Evolutionary conservation across 345 rosid genomes (phyloP).

Genomic region (Gossypium mustelinum): DNA sequence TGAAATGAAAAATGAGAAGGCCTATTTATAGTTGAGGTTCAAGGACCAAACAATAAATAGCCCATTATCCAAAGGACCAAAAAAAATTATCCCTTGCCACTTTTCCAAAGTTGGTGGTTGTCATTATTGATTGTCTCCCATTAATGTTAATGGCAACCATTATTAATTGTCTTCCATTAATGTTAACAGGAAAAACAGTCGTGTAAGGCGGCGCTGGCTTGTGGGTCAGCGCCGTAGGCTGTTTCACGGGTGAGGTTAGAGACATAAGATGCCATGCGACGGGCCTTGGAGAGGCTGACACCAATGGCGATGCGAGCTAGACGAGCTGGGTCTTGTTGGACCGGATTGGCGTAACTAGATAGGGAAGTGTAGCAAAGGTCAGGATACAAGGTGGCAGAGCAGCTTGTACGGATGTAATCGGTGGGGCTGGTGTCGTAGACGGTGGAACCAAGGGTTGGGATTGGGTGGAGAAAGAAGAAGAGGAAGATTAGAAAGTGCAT

Average conservation of each 20-base stretch:
- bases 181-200: slow-evolving; percentile 86
- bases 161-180: no score
- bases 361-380: slow-evolving; percentile 72
- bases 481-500: slow-evolving; percentile 18
- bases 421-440: slow-evolving; percentile 1
- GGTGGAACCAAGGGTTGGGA: slow-evolving; percentile 28
- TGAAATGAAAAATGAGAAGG: no score
- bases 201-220: slow-evolving; percentile 58
- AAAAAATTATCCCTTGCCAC: no score
- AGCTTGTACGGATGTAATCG: slow-evolving; percentile 75
- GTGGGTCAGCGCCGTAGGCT: slow-evolving; percentile 44
- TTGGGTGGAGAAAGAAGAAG: slow-evolving; percentile 20
- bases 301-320: slow-evolving; percentile 63
- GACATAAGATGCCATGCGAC: slow-evolving; percentile 39
- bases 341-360: slow-evolving; percentile 46
- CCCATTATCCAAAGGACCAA: no score
- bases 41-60: no score
- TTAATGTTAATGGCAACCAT: no score
- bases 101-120: no score
- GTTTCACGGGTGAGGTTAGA: slow-evolving; percentile 60
- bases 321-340: slow-evolving; percentile 47
- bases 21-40: no score
- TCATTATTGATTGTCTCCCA: no score
- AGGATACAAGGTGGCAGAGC: slow-evolving; percentile 73
- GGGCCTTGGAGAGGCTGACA: slow-evolving; percentile 51